These are phyloP conservation scores for Solanum clarkiae DNA, from an alignment of 257 asterid genomes.

Conservation along the genomic window DNA sequence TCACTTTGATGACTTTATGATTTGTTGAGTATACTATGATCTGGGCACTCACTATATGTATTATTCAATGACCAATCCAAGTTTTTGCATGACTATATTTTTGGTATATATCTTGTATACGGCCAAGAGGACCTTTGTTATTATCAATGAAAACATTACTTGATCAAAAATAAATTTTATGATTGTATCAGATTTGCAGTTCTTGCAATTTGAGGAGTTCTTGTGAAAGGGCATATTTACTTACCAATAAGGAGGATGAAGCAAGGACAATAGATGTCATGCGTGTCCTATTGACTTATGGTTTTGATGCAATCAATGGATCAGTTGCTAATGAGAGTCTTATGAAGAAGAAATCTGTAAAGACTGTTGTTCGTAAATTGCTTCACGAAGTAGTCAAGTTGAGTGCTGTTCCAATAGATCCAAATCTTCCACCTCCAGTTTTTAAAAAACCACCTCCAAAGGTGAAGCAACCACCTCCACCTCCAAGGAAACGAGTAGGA, in stretches of 20 bases:
- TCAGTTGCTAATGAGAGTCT: conserved; percentile 52
- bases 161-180: background rate
- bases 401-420: conserved; percentile 94
- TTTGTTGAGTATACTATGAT: background rate
- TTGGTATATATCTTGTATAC: background rate
- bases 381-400: conserved; percentile 81
- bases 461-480: conserved; percentile 90
- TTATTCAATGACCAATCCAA: background rate
- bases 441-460: conserved; percentile 77
- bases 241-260: conserved; percentile 93
- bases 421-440: conserved; percentile 87
- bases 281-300: conserved; percentile 76
- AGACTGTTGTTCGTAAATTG: conserved; percentile 66
- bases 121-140: background rate
- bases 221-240: conserved; percentile 83
- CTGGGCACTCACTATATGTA: background rate
- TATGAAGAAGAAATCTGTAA: conserved; percentile 62
- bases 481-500: conserved; percentile 77
- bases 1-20: background rate
- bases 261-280: conserved; percentile 78
- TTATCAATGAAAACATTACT: background rate
- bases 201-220: conserved; percentile 85
- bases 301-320: conserved; percentile 65
- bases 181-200: conserved; percentile 72
- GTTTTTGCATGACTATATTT: background rate